These are phyloP conservation scores for Vanilla planifolia DNA, from an alignment of 106 monocot species.

Conservation along the genomic window DNA sequence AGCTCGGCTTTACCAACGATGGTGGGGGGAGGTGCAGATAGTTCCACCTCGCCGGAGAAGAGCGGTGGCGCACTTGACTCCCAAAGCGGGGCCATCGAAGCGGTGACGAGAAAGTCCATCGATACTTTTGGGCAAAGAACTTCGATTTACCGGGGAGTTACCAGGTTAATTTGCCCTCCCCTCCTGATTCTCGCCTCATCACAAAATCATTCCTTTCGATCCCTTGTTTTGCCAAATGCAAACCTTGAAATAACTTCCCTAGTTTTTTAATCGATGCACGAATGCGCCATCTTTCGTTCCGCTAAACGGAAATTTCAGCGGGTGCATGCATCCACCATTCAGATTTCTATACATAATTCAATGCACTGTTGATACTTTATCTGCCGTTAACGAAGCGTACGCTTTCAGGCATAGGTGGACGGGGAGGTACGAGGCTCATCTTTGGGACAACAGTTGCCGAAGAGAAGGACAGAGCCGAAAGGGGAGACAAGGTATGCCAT, in stretches of 20 bases:
- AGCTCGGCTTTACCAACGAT: conserved; percentile 43
- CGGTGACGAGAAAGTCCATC: conserved; percentile 54
- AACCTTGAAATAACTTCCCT: too few relatives aligned
- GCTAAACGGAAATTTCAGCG: too few relatives aligned
- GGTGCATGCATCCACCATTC: too few relatives aligned
- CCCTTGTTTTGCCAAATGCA: too few relatives aligned
- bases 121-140: conserved; percentile 96
- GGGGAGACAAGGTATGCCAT: conserved; percentile 38
- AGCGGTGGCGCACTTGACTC: conserved; percentile 16
- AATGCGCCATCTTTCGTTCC: too few relatives aligned
- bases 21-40: conserved; percentile 14
- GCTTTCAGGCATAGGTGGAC: conserved; percentile 43
- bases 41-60: conserved; percentile 29
- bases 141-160: conserved; percentile 90
- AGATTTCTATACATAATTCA: too few relatives aligned
- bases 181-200: too few relatives aligned
- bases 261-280: too few relatives aligned
- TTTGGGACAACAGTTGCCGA: conserved; percentile 51
- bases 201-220: too few relatives aligned
- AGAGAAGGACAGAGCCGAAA: conserved; percentile 41
- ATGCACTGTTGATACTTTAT: too few relatives aligned
- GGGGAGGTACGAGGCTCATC: conserved; percentile 43
- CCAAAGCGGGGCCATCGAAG: conserved; percentile 36
- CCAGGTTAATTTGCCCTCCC: conserved; percentile 74
- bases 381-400: too few relatives aligned